Base-by-base conservation (phyloP, 1,139 yeast genomes). In the Candida neerlandica region DNA sequence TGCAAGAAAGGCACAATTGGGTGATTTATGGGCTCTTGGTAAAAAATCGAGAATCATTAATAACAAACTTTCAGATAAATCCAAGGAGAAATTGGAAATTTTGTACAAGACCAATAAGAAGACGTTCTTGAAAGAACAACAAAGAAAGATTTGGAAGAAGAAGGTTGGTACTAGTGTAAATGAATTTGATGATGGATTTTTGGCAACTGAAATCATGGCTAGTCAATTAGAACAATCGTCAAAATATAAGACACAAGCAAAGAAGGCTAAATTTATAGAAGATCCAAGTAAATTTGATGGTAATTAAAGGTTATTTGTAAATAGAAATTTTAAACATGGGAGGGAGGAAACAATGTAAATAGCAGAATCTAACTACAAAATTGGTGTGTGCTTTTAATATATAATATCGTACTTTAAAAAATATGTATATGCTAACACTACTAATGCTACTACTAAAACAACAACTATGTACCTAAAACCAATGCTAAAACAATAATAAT, bases 21-120 rank as follows among this genome's bases (percentile, higher is more conserved):
- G 97, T n/a, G 99, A 94, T 63, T 69, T 86, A 49, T 94, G 98
- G 98, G 86, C 87, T 0, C 71, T 89, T 48, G 94, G 83, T 26
- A 87, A 86, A 43, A 92, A 92, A 69, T 78, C 85, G 7, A 82
- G 77, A 11, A 64, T 73, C 4, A 76, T 73, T 18, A 69, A 67
- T 54, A 69, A 65, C 43, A 61, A 59, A 30, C 47, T 75, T 12
- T 61, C 71, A 32, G 75, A 67, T 15, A 64, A 66, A 19, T 61
- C 60, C 9, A 64, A 63, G 45, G 71, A 70, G 9, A 70, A 70
- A 49, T 63, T 76, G 51, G 77, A 75, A 44, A 59, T 62, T 7
- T 64, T 75, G 48, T 63, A 75, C 40, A 74, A 72, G 57, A 66
- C 71, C 21, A 75, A 73, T 44, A 71, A 70, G 61, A 76, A 75